A percentile compares a stretch with the other conserved stretches of the same genome.
Conservation (phyloP, 345 rosid species). For the Passiflora organensis region DNA sequence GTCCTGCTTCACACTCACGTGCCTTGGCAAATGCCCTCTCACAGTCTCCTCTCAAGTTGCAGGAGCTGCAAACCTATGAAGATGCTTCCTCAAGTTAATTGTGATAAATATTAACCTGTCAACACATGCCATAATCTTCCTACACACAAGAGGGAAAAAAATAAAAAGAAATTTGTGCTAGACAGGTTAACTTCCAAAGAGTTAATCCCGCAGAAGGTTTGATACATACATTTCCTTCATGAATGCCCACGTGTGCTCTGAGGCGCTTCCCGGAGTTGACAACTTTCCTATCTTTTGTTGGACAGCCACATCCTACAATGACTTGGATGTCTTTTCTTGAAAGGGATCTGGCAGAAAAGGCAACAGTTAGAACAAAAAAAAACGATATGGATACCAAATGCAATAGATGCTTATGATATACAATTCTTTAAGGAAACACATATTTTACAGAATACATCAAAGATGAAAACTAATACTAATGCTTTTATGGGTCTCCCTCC, state of each 20-base stretch:
- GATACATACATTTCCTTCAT: slow-evolving; percentile 64
- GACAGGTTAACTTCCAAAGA: not conserved
- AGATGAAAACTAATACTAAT: no score
- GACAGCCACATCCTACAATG: slow-evolving; percentile 71
- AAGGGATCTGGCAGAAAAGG: slow-evolving; percentile 40
- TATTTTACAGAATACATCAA: not conserved
- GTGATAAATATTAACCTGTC: no score
- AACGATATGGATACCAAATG: no score
- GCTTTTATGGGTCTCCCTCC: no score
- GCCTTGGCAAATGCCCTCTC: slow-evolving; percentile 76
- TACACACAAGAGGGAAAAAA: not conserved
- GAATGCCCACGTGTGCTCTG: slow-evolving; percentile 61
- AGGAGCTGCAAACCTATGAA: slow-evolving; percentile 78
- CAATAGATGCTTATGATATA: not conserved
- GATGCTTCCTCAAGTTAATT: not conserved
- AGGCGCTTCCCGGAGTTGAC: slow-evolving; percentile 84
- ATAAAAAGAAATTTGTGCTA: not conserved
- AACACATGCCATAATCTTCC: no score
- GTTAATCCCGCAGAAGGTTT: not conserved
- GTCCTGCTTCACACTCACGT: slow-evolving; percentile 55
- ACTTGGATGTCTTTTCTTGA: slow-evolving; percentile 68
- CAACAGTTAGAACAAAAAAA: not conserved
- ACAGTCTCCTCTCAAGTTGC: slow-evolving; percentile 80
- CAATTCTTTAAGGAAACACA: not conserved
- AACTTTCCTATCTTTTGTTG: slow-evolving; percentile 84